These are phyloP conservation scores for Colletotrichum siamense DNA, from an alignment of 2,329 filamentous ascomycete genomes.

Conservation along the genomic window DNA sequence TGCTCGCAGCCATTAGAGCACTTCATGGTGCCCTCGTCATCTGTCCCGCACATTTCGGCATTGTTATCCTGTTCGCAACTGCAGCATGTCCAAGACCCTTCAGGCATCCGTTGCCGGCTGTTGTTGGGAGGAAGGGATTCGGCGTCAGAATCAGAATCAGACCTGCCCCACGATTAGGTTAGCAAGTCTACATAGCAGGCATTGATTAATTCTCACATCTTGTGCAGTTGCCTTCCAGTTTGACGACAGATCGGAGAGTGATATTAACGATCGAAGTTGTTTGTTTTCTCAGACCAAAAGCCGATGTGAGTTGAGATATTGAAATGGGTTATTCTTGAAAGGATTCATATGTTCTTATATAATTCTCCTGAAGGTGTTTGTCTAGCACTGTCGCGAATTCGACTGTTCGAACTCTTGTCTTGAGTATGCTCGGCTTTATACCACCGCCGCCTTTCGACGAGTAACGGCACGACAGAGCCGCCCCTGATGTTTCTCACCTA, in stretches of 20 bases:
- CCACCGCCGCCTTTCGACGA: neutral
- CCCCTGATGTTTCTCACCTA: neutral
- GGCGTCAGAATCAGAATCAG: neutral
- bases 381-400: neutral
- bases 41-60: neutral
- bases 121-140: neutral
- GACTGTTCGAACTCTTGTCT: neutral
- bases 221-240: neutral
- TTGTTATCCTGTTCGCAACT: neutral
- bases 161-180: neutral
- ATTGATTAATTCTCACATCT: neutral
- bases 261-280: neutral
- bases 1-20: neutral
- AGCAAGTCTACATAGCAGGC: neutral
- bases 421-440: neutral
- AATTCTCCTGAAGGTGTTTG: neutral
- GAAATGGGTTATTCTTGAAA: neutral
- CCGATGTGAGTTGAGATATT: neutral
- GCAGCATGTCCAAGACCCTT: conserved; percentile 2
- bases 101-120: neutral
- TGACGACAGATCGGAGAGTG: neutral
- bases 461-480: neutral
- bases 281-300: neutral
- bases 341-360: neutral
- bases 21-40: neutral